Base-by-base conservation (phyloP, 2,329 filamentous ascomycete species). In the Dactylellina parvicollis region DNA sequence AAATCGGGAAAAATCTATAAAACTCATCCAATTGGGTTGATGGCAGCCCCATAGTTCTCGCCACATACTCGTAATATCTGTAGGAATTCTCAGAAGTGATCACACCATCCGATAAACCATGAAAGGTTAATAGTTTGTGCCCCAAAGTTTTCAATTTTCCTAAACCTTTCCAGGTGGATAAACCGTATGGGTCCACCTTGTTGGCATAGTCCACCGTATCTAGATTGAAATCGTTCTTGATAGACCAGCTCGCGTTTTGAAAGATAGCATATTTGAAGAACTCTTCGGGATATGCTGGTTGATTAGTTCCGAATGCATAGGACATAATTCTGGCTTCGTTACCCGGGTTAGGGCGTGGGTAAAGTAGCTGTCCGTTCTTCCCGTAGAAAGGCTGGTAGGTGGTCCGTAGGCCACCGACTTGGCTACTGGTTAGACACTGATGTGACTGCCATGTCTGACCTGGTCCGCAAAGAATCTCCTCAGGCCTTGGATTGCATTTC, bases 101-200 rank as follows among this genome's bases (percentile, higher is more conserved):
- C 3, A 83, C 77, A 78, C 81, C 65, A 71, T 84, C 83, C 0
- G 80, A 78, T 8, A 80, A 78, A 0, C 83, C 83, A 71, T 85
- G 84, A 77, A 84, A 85, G 76, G 83, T 80, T 5, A 85, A 42
- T 18, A 84, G 78, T 77, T 83, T 84, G 10, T 81, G 80, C 4
- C 83, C 83, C 2, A 80, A 78, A 8, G 79, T 75, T 12, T 79
- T 79, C 77, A 83, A 83, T 0, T 75, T 67, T 0, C 81, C 77
- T 3, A 84, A 77, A 32, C 83, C 79, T 3, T 80, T 75, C 64
- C 80, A 80, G 0, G 83, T 82, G 4, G 80, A 80, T 16, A 81
- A 75, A 32, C 80, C 76, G 4, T 82, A 82, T 0, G 82, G 82
- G 66, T 83, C 78, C 4, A 77, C 67, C 16, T 70, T 32, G n/a